Base-by-base conservation (phyloP, 495 filamentous ascomycete species). In the Penicillium cosmopolitanum region DNA sequence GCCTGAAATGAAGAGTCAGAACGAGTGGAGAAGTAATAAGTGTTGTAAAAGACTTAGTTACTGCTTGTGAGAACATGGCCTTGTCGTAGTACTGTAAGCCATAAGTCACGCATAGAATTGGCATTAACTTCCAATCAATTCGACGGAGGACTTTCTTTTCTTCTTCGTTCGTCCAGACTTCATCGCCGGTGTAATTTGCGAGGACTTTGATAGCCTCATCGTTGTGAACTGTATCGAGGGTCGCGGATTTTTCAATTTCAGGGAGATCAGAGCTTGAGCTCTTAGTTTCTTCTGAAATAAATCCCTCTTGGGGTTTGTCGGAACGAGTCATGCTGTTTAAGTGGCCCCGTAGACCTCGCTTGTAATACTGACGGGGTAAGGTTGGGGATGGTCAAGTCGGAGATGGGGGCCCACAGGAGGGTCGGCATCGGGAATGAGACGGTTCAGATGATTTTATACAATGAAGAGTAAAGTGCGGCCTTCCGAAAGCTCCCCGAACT, bases 1-100 rank as follows among this genome's bases (percentile, higher is more conserved):
- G 69, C 42, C 71, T 72, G 58, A 73, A 11, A 68, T 75, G 5
- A n/a, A 28, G 21, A 25, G 65, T 50, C 28, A 57, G n/a, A 56
- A 56, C 23, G 2, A 2, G 28, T 12, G 5, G 18, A 2, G 4
- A 11, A 16, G n/a, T 18, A 15, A 70, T 3, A 73, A 55, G 21
- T 71, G 53, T 25, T 63, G 56, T 21, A 73, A 54, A 34, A 73
- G 59, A 64, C 69, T 55, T 77, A 72, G 68, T 58, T 77, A 72
- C 69, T 58, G 79, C 75, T 64, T 82, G 82, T 13, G 73, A 78
- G 33, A 81, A 67, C 15, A 81, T 78, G 18, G 77, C 79, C 51
- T 84, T 83, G 65, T 84, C 82, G 33, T 82, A 75, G 62, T 78
- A 82, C 42, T 81, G 77, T 28, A 84, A 60, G 1, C 62, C 67